Evolutionary conservation across 495 filamentous ascomycete species (phyloP).

Genomic region (Parathielavia hyrcaniae): DNA sequence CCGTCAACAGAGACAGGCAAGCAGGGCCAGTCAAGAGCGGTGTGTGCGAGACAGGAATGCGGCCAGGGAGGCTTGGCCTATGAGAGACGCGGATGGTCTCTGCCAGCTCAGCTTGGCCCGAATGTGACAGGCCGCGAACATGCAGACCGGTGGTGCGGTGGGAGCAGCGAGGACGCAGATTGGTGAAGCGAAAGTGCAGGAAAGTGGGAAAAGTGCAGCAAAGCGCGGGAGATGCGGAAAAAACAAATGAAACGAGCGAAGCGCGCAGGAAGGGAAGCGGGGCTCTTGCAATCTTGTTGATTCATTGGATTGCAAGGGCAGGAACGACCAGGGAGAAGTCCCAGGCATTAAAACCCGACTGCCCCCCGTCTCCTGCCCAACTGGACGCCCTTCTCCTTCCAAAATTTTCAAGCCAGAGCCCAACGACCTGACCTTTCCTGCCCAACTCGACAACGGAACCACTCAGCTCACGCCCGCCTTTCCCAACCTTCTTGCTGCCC

Average conservation of each 20-base stretch:
- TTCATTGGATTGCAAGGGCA: constrained; percentile 1
- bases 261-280: constrained; percentile 17
- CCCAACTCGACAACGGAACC: constrained; percentile 33
- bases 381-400: constrained; percentile 32
- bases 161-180: background rate
- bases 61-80: constrained; percentile 20
- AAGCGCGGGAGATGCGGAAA: constrained; percentile 22
- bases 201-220: background rate
- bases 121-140: constrained; percentile 32
- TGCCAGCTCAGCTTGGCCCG: constrained; percentile 32
- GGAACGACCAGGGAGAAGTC: constrained; percentile 3
- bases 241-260: constrained; percentile 16
- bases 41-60: constrained; percentile 21
- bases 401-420: constrained; percentile 36
- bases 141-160: constrained; percentile 13
- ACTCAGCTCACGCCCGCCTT: constrained; percentile 6
- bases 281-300: constrained; percentile 13
- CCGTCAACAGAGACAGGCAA: constrained; percentile 26
- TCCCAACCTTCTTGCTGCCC: constrained; percentile 6
- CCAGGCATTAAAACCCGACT: constrained; percentile 44
- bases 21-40: constrained; percentile 24
- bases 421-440: constrained; percentile 42
- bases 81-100: constrained; percentile 22
- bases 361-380: constrained; percentile 48
- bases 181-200: constrained; percentile 13